Evolutionary conservation across 169 alveolate species (phyloP).

Genomic region (Cryptosporidium bovis): DNA sequence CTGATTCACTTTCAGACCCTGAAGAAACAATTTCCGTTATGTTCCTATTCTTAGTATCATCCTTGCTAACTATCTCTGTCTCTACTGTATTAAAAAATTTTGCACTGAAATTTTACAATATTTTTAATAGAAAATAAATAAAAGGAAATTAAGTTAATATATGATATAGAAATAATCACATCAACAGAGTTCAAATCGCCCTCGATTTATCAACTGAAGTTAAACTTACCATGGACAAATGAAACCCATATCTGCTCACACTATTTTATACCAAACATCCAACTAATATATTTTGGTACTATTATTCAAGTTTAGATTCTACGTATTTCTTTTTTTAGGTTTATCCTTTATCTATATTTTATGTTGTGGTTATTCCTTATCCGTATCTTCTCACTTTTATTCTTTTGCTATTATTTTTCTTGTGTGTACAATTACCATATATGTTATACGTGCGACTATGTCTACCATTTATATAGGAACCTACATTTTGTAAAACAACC

Average conservation of each 20-base stretch:
- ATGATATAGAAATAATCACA: slow-evolving; percentile 2
- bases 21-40: slow-evolving; percentile 7
- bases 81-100: slow-evolving; percentile 20
- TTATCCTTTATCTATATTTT: background rate
- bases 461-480: too few relatives aligned
- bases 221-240: slow-evolving; percentile 72
- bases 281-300: too few relatives aligned
- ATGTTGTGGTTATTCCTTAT: background rate
- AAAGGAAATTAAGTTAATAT: background rate
- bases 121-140: background rate
- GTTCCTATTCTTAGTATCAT: slow-evolving; percentile 13
- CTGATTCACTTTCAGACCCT: slow-evolving; percentile 71
- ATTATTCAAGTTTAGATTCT: background rate
- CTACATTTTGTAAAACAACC: too few relatives aligned
- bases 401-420: background rate
- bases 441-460: too few relatives aligned
- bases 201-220: background rate
- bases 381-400: slow-evolving; percentile 7
- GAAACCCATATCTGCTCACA: slow-evolving; percentile 29
- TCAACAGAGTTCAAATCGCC: background rate
- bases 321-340: background rate
- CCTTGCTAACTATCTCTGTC: background rate
- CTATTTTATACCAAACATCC: too few relatives aligned
- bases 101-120: slow-evolving; percentile 15
- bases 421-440: too few relatives aligned